phyloP scores from a whole-genome alignment of 805 yeast species.

The Lipomyces yamadae region DNA sequence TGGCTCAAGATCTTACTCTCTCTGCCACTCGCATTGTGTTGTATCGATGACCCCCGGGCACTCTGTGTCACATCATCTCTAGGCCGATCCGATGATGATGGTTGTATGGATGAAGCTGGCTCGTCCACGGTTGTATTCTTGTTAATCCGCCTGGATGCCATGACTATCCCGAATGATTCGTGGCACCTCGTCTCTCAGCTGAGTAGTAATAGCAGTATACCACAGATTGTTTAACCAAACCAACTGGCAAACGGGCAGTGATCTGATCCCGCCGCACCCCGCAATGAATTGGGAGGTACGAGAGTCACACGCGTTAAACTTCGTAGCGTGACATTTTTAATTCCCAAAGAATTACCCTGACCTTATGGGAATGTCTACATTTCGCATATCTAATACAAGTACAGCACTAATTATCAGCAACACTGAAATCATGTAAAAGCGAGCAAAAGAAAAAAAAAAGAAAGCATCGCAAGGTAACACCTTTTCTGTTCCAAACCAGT shows the following conservation, averaged over 20 bases:
- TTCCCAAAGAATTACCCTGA: neutral
- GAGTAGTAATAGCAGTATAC: neutral
- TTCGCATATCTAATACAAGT: neutral
- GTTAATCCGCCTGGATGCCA: neutral
- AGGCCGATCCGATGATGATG: neutral
- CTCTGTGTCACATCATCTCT: neutral
- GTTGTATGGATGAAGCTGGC: neutral
- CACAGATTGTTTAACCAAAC: neutral
- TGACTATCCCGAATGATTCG: neutral
- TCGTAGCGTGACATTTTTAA: too few relatives aligned
- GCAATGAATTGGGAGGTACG: neutral
- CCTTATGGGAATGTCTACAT: neutral
- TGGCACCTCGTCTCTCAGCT: neutral
- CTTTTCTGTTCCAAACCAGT: neutral
- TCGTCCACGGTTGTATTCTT: neutral
- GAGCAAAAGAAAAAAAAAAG: conserved; percentile 1
- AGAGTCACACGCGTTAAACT: too few relatives aligned
- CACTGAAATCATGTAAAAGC: neutral
- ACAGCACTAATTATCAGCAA: neutral
- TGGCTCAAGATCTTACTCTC: conserved; percentile 1
- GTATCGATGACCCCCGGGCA: neutral
- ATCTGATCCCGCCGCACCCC: neutral
- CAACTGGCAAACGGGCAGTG: too few relatives aligned
- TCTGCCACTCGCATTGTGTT: neutral
- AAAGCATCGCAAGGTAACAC: neutral